Evolutionary conservation across 2,329 filamentous ascomycete genomes (phyloP).

Genomic region (Trichoderma cornu-damae): DNA sequence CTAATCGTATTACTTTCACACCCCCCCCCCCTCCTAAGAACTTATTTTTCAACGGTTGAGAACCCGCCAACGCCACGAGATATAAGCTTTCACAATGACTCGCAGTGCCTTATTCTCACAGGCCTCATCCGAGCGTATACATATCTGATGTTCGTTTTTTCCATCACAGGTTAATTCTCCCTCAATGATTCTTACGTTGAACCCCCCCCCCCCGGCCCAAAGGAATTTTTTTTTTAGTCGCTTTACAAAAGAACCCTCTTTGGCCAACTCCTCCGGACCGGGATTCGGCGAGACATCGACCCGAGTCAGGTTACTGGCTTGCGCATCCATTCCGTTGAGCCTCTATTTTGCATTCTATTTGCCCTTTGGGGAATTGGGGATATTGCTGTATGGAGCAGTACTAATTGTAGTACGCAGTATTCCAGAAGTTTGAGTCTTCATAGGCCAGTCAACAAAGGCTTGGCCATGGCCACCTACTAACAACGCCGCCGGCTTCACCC

Average conservation of each 20-base stretch:
- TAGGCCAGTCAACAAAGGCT: neutral
- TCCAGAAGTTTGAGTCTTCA: neutral
- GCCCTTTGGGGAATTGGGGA: neutral
- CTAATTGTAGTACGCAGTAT: neutral
- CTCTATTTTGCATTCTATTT: neutral
- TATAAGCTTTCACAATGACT: neutral
- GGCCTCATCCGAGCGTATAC: neutral
- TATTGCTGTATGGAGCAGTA: neutral
- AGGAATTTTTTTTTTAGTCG: no score
- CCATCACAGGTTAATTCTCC: no score
- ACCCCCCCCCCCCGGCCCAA: no score
- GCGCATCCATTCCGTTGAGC: neutral
- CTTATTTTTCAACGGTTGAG: neutral
- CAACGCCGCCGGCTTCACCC: no score
- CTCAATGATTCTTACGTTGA: neutral
- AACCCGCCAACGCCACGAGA: neutral
- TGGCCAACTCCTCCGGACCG: neutral
- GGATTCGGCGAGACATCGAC: slow-evolving; percentile 4
- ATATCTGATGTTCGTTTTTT: no score
- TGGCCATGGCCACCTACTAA: neutral
- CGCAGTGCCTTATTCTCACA: neutral
- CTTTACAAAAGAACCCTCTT: no score
- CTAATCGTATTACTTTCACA: no score
- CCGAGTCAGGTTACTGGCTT: neutral
- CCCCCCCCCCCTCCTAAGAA: neutral